Conservation (phyloP, 768 basidiomycete species). For the Mycena kentingensis region DNA sequence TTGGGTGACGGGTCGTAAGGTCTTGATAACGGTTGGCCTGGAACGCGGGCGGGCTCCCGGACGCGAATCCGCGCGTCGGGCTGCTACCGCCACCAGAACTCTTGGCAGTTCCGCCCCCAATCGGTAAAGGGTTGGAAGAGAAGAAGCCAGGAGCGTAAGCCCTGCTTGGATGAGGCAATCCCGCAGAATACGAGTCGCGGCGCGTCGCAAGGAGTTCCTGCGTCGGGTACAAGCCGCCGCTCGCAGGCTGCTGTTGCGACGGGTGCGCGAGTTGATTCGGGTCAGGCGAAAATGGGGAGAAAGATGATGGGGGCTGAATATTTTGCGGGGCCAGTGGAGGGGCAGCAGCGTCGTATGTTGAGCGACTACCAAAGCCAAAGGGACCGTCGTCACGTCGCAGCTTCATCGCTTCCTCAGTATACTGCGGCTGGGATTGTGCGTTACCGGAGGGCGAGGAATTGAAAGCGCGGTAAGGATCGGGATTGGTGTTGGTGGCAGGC, state of each 20-base stretch:
- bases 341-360: too few species aligned
- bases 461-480: conserved; percentile 28
- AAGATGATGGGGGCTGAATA: conserved; percentile 19
- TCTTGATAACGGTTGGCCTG: conserved; percentile 43
- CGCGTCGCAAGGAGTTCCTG: conserved; percentile 28
- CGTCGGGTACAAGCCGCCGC: conserved; percentile 11
- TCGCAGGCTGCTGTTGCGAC: conserved; percentile 24
- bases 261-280: conserved; percentile 50
- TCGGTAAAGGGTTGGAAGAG: conserved; percentile 27
- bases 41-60: conserved; percentile 43
- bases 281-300: conserved; percentile 83
- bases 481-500: conserved; percentile 20
- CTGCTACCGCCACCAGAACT: conserved; percentile 33
- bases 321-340: conserved; percentile 14
- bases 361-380: conserved; percentile 14
- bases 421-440: conserved; percentile 38
- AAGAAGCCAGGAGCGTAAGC: conserved; percentile 55
- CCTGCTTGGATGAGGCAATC: conserved; percentile 43
- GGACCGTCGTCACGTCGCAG: conserved; percentile 19
- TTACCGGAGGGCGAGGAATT: conserved; percentile 24
- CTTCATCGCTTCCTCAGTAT: conserved; percentile 27
- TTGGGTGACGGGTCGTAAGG: conserved; percentile 42
- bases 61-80: conserved; percentile 48
- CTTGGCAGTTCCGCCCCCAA: conserved; percentile 43
- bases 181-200: conserved; percentile 36